Conservation (phyloP, 148 eudicot species). For the Arbutus unedo region DNA sequence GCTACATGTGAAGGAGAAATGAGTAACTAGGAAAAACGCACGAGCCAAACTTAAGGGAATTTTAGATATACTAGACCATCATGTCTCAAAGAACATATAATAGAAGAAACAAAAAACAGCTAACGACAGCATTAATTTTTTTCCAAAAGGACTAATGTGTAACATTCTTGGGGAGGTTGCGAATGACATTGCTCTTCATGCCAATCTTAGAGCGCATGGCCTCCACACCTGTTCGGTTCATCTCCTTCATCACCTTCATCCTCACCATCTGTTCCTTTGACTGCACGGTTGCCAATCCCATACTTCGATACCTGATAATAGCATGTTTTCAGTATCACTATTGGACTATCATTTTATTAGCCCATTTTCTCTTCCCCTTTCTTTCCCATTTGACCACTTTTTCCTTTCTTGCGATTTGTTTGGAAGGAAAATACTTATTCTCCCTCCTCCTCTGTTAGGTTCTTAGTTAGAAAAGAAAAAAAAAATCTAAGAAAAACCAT, state of each 20-base stretch:
- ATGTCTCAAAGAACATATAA: background rate
- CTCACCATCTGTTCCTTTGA: constrained; percentile 68
- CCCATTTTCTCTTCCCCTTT: background rate
- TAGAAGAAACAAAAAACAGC: background rate
- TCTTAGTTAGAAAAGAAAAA: background rate
- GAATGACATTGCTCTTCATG: constrained; percentile 87
- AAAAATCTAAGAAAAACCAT: background rate
- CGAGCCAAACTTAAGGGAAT: background rate
- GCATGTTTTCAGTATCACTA: background rate
- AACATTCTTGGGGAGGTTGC: constrained; percentile 82
- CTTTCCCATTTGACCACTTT: background rate
- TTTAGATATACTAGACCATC: background rate
- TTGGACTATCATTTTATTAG: background rate
- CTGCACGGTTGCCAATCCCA: constrained; percentile 90
- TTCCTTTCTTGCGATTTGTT: background rate
- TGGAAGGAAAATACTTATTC: background rate
- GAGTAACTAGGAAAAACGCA: background rate
- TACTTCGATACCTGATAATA: constrained; percentile 68
- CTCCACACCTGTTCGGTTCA: constrained; percentile 67
- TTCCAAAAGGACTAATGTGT: constrained; percentile 44
- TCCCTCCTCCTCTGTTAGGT: background rate
- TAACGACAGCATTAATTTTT: background rate
- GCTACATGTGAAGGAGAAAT: constrained; percentile 1
- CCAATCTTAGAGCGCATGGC: constrained; percentile 80
- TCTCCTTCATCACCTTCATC: constrained; percentile 90